Conservation (phyloP, 495 filamentous ascomycete genomes). For the Xylaria scruposa region DNA sequence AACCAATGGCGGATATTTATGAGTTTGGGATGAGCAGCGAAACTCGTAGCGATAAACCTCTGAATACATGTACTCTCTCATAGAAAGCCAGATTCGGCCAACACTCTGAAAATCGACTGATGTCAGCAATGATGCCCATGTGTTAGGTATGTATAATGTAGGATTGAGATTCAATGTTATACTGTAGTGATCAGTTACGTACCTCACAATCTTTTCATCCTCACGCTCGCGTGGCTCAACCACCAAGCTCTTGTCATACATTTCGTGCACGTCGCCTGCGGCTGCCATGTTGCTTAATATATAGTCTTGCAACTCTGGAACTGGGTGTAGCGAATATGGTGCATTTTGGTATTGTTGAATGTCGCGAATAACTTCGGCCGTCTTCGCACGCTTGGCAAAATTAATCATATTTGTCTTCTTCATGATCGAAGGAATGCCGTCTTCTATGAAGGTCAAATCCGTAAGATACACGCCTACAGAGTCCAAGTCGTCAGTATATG, state of each 20-base stretch:
- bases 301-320: conserved; percentile 94
- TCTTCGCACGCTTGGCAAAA: conserved; percentile 97
- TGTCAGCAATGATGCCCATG: conserved; percentile 3
- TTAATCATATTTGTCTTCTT: conserved; percentile 97
- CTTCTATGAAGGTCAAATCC: conserved; percentile 98
- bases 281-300: conserved; percentile 93
- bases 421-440: conserved; percentile 92
- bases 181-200: conserved; percentile 34
- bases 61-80: conserved; percentile 22
- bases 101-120: conserved; percentile 39
- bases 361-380: conserved; percentile 95
- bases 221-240: conserved; percentile 95
- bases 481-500: conserved; percentile 32
- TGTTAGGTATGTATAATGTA: conserved; percentile 5
- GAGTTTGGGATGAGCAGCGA: background rate
- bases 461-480: conserved; percentile 89
- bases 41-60: background rate
- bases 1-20: background rate
- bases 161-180: background rate
- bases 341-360: conserved; percentile 99
- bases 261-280: conserved; percentile 95
- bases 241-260: conserved; percentile 94
- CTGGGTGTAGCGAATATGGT: conserved; percentile 86
- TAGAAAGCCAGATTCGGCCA: conserved; percentile 57
- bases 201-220: conserved; percentile 79